phyloP scores from a whole-genome alignment of 2,329 filamentous ascomycete genomes.

The Aspergillus pseudoterreus region DNA sequence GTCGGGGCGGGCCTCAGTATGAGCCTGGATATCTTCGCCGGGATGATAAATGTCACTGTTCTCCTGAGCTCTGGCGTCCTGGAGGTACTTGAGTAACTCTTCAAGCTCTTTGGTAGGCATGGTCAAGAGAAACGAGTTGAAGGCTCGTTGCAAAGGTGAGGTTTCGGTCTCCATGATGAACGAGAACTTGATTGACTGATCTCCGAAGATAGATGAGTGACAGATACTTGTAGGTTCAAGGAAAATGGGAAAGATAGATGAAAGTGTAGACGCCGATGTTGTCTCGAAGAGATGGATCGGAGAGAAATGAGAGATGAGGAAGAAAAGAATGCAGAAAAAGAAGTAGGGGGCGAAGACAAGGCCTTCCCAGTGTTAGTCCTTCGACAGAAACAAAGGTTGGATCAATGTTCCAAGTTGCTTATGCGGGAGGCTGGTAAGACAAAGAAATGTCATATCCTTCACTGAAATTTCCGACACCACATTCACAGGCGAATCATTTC shows the following conservation, averaged over 20 bases:
- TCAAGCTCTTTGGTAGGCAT: slow-evolving; percentile 22
- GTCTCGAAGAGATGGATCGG: neutral
- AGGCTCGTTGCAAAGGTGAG: slow-evolving; percentile 21
- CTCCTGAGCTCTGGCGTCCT: slow-evolving; percentile 8
- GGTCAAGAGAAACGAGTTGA: slow-evolving; percentile 23
- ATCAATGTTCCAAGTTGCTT: slow-evolving; percentile 2
- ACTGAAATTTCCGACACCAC: slow-evolving; percentile 1
- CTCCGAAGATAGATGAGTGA: no score
- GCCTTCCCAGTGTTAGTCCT: neutral
- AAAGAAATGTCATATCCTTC: slow-evolving; percentile 4
- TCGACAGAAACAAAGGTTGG: slow-evolving; percentile 3
- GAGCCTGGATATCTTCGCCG: slow-evolving; percentile 4
- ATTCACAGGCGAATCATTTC: neutral
- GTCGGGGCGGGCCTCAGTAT: slow-evolving; percentile 3
- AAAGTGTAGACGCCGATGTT: neutral
- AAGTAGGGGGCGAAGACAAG: neutral
- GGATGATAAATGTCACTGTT: slow-evolving; percentile 3
- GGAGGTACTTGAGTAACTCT: slow-evolving; percentile 17
- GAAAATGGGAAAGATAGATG: neutral
- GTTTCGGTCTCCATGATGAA: slow-evolving; percentile 14
- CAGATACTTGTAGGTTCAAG: neutral
- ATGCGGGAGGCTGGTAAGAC: slow-evolving; percentile 5
- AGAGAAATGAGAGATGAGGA: neutral
- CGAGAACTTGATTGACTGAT: neutral
- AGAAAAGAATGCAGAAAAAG: neutral